These are phyloP conservation scores for Scytalidium sp. DNA, from an alignment of 2,329 filamentous ascomycete species.

Conservation along the genomic window DNA sequence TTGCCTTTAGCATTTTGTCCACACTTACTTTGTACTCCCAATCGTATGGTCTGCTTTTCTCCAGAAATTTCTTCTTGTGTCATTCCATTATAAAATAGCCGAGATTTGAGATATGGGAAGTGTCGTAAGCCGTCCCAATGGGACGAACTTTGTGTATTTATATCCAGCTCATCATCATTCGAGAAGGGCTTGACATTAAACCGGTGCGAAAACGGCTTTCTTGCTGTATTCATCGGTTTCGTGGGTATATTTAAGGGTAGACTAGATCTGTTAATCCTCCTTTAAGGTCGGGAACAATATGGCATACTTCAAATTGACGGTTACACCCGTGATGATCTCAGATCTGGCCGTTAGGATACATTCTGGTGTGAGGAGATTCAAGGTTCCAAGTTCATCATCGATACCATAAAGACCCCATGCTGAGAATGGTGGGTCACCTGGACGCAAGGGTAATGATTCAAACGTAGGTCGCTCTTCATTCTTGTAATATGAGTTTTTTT, in stretches of 20 bases:
- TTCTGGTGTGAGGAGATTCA: conserved; percentile 57
- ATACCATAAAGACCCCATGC: conserved; percentile 48
- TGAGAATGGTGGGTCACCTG: conserved; percentile 38
- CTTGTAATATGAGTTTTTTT: too few species aligned
- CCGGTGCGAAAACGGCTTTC: not conserved
- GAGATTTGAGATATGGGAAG: conserved; percentile 36
- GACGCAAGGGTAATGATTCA: conserved; percentile 43
- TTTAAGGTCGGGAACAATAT: too few species aligned
- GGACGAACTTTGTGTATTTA: conserved; percentile 39
- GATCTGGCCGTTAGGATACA: conserved; percentile 44
- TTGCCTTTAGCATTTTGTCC: conserved; percentile 11
- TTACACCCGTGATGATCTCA: conserved; percentile 50
- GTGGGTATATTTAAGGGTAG: too few species aligned
- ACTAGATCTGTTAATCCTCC: too few species aligned
- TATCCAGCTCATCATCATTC: not conserved
- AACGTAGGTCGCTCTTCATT: too few species aligned
- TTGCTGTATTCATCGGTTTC: not conserved
- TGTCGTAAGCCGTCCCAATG: conserved; percentile 49
- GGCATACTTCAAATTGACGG: too few species aligned
- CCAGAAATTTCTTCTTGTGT: conserved; percentile 41
- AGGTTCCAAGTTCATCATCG: conserved; percentile 54
- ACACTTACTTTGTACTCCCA: not conserved
- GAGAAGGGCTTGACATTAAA: not conserved
- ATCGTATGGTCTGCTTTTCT: conserved; percentile 37
- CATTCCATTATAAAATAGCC: conserved; percentile 44